Conservation (phyloP, 345 rosid species). For the Eucalyptus marginata region DNA sequence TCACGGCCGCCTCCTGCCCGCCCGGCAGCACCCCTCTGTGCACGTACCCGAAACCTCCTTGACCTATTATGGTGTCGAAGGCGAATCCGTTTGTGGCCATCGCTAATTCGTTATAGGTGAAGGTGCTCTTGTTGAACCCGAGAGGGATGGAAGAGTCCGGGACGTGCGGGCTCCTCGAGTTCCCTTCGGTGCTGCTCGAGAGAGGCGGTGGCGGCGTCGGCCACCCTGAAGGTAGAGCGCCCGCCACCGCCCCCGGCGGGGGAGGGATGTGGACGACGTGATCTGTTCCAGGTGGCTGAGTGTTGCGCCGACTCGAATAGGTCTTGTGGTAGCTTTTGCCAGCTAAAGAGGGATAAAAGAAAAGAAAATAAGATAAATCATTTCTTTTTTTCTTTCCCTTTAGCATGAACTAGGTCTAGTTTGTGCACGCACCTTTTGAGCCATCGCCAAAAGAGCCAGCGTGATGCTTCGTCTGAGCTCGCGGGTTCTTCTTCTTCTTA, state of each 20-base stretch:
- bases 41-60: slow-evolving; percentile 91
- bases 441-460: neutral
- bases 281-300: neutral
- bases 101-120: slow-evolving; percentile 64
- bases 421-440: neutral
- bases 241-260: neutral
- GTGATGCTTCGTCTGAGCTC: slow-evolving; percentile 10
- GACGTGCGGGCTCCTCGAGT: slow-evolving; percentile 11
- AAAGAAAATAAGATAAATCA: neutral
- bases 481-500: slow-evolving; percentile 2
- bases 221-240: neutral
- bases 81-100: slow-evolving; percentile 64
- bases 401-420: neutral
- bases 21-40: slow-evolving; percentile 59
- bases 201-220: neutral
- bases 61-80: slow-evolving; percentile 49
- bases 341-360: neutral
- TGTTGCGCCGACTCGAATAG: neutral
- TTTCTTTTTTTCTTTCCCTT: neutral
- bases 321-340: neutral
- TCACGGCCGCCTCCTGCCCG: slow-evolving; percentile 79
- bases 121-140: slow-evolving; percentile 50
- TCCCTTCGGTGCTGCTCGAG: slow-evolving; percentile 14
- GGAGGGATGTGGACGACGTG: neutral
- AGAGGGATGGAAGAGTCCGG: slow-evolving; percentile 18